Base-by-base conservation (phyloP, 2,329 filamentous ascomycete species). In the Ceratocystis ficicola region DNA sequence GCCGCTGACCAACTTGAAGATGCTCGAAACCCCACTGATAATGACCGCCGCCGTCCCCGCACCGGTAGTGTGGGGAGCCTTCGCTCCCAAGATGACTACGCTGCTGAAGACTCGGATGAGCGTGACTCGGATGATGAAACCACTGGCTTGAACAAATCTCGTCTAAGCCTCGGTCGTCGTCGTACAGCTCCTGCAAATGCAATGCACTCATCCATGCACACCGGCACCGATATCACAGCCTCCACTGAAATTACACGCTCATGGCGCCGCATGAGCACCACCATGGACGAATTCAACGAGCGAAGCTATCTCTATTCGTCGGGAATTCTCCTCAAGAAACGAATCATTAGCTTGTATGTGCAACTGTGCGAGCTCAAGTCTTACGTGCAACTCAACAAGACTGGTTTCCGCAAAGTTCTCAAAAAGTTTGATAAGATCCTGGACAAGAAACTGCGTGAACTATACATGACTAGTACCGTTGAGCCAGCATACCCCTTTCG, bases 361-460 rank as follows among this genome's bases (percentile, higher is more conserved):
- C 88, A 90, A 70, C 79, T 97, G 20, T 96, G 93, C 77, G 94
- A 96, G 75, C 83, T 99, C 72, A 95, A 96, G 73, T 97, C 93
- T 1, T 99, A 92, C 73, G 86, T 92, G 65, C 93, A 97, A 77
- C 84, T 99, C 69, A 99, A 99, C 80, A 88, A 89, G 76, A 99
- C 94, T 0, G 94, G 94, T 12, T 99, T 99, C 77, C 85, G 87
- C 72, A 99, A 99, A 76, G 92, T 95, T 0, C 78, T 97, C 70
- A 99, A 99, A 77, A 99, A 99, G 76, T 99, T 94, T 73, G 94
- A 99, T 80, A 99, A 99, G 79, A 97, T 89, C 66, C 77, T 96
- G 67, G 88, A 96, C 75, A 86, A 87, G 69, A 86, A 86, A 71
- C 79, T 97, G 65, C 91, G 93, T 70, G 79, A 83, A 15, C 78